These are phyloP conservation scores for Paragyromitra xinjiangensis DNA, from an alignment of 495 filamentous ascomycete species.

Conservation along the genomic window DNA sequence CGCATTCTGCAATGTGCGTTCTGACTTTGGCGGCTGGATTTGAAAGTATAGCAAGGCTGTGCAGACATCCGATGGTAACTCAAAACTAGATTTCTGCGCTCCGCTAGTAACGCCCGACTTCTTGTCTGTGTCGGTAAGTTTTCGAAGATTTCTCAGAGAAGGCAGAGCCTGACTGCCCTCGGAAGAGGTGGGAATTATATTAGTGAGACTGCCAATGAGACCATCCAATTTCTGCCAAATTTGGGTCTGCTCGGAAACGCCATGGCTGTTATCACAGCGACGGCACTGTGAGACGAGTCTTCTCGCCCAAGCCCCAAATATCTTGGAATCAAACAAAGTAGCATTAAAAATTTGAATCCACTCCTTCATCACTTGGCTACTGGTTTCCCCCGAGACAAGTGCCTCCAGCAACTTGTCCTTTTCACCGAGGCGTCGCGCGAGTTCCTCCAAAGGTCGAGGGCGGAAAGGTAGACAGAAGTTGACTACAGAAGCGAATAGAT, in stretches of 20 bases:
- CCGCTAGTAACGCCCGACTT: conserved; percentile 4
- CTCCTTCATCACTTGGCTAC: conserved; percentile 29
- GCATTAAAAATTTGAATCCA: conserved; percentile 21
- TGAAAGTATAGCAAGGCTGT: conserved; percentile 17
- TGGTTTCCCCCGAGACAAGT: conserved; percentile 29
- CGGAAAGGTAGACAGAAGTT: conserved; percentile 34
- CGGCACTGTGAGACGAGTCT: conserved; percentile 18
- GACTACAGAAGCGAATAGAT: conserved; percentile 10
- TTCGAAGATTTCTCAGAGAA: not conserved
- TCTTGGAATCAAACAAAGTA: conserved; percentile 30
- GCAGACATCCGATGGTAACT: conserved; percentile 13
- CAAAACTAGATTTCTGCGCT: not conserved
- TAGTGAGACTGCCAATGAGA: not conserved
- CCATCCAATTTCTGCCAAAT: conserved; percentile 26
- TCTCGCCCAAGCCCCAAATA: conserved; percentile 18
- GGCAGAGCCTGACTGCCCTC: not conserved
- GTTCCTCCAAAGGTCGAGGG: conserved; percentile 25
- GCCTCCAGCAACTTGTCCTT: conserved; percentile 26
- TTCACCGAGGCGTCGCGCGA: conserved; percentile 17
- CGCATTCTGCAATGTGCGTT: conserved; percentile 14
- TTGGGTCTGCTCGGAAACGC: conserved; percentile 20
- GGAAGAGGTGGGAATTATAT: not conserved
- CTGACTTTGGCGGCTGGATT: conserved; percentile 26
- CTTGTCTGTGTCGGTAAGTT: conserved; percentile 20
- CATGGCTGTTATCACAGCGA: conserved; percentile 25